Evolutionary conservation across 2,329 filamentous ascomycete genomes (phyloP).

Genomic region (Beauveria bassiana): DNA sequence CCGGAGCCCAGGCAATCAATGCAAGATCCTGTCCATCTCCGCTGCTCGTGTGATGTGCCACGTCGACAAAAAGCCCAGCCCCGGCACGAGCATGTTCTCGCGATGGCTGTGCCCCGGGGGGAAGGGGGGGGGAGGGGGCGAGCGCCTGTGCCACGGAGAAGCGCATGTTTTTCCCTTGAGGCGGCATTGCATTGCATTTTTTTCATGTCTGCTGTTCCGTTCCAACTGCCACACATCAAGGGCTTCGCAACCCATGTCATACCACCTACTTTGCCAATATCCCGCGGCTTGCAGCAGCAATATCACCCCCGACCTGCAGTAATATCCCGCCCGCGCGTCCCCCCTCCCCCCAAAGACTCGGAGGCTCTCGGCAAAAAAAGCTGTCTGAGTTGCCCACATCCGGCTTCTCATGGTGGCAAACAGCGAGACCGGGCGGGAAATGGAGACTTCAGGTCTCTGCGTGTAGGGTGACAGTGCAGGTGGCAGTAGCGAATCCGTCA

Average conservation of each 20-base stretch:
- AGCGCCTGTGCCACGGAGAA: not conserved
- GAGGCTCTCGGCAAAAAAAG: not conserved
- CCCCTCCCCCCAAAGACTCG: not conserved
- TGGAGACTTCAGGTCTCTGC: not conserved
- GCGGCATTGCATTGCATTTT: no score
- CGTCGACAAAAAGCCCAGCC: not conserved
- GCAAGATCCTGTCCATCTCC: slow-evolving; percentile 6
- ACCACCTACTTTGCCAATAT: no score
- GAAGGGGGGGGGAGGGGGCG: not conserved
- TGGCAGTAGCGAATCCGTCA: not conserved
- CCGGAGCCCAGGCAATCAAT: not conserved
- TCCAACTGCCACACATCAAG: no score
- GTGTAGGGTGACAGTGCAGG: not conserved
- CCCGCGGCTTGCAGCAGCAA: not conserved
- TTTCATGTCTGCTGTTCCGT: no score
- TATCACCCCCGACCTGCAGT: not conserved
- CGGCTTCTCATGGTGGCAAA: not conserved
- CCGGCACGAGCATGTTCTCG: not conserved
- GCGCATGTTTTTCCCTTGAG: not conserved
- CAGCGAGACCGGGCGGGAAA: not conserved
- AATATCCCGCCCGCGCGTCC: not conserved
- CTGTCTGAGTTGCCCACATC: not conserved
- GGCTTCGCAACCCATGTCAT: no score
- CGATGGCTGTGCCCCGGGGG: not conserved
- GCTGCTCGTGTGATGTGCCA: slow-evolving; percentile 10